Conservation (phyloP, 148 eudicot species). For the Drosera capensis region DNA sequence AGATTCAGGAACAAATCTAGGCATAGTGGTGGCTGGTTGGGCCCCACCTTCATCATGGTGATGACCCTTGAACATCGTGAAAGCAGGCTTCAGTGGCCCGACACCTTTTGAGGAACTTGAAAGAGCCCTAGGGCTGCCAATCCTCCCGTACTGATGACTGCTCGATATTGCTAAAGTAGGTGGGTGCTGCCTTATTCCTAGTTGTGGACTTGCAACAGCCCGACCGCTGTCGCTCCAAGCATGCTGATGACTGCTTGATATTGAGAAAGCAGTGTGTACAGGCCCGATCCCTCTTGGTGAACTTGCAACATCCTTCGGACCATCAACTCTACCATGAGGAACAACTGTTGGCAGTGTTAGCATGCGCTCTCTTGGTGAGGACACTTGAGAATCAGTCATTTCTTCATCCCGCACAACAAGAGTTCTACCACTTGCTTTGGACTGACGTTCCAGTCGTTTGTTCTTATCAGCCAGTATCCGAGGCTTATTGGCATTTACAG, state of each 20-base stretch:
- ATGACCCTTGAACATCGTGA: too few species aligned
- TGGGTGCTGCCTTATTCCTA: too few species aligned
- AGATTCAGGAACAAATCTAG: constrained; percentile 14
- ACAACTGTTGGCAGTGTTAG: constrained; percentile 3
- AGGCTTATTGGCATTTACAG: constrained; percentile 19
- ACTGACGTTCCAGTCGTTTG: constrained; percentile 12
- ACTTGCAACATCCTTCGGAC: constrained; percentile 16
- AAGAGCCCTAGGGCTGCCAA: too few species aligned
- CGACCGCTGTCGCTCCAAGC: constrained; percentile 14
- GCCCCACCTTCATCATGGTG: too few species aligned
- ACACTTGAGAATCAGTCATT: constrained; percentile 23
- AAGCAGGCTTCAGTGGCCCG: too few species aligned
- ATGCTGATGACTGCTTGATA: constrained; percentile 11
- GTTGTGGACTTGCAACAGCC: too few species aligned
- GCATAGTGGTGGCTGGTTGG: too few species aligned
- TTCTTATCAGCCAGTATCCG: constrained; percentile 10
- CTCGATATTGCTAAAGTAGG: too few species aligned
- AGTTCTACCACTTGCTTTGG: constrained; percentile 6
- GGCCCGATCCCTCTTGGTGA: constrained; percentile 12
- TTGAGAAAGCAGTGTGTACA: constrained; percentile 19
- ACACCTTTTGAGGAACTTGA: too few species aligned
- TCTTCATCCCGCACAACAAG: constrained; percentile 21
- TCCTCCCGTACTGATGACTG: too few species aligned
- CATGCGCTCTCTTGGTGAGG: constrained; percentile 26
- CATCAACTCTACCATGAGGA: constrained; percentile 14